Evolutionary conservation across 169 alveolate genomes (phyloP).

Genomic region (Plasmodium relictum): DNA sequence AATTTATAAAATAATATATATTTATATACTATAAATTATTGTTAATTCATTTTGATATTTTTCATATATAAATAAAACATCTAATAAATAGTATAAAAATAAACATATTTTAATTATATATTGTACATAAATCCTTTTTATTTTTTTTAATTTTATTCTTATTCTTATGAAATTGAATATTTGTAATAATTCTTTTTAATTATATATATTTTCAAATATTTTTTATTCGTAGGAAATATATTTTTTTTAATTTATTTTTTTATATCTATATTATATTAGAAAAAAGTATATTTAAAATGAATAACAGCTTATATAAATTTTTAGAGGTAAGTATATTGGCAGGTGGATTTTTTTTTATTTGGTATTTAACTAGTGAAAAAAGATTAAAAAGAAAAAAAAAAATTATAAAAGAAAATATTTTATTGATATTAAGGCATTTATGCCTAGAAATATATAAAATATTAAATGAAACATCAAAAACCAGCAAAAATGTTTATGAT

Average conservation of each 20-base stretch:
- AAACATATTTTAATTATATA: too few species aligned
- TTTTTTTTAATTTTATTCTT: too few species aligned
- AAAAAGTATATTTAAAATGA: conserved; percentile 28
- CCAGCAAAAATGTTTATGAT: conserved; percentile 51
- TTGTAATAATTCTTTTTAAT: too few species aligned
- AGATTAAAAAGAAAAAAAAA: conserved; percentile 23
- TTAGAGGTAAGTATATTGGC: conserved; percentile 30
- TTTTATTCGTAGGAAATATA: neutral
- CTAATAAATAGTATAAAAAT: too few species aligned
- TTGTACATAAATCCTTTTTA: too few species aligned
- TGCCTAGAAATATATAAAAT: conserved; percentile 60
- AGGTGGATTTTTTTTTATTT: conserved; percentile 49
- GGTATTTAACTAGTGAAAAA: conserved; percentile 69
- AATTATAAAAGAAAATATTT: conserved; percentile 56
- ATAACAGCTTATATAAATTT: conserved; percentile 13
- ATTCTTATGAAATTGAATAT: too few species aligned
- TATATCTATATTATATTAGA: neutral
- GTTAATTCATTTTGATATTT: too few species aligned
- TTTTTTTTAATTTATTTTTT: neutral
- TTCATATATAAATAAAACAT: too few species aligned
- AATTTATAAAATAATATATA: too few species aligned
- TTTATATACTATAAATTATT: too few species aligned
- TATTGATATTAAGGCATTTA: conserved; percentile 39
- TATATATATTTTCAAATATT: neutral
- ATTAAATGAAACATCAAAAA: conserved; percentile 42